Percentiles rank a stretch among this genome's conserved stretches.
phyloP scores from a whole-genome alignment of 768 basidiomycete species.

The Boletus sensibilis region DNA sequence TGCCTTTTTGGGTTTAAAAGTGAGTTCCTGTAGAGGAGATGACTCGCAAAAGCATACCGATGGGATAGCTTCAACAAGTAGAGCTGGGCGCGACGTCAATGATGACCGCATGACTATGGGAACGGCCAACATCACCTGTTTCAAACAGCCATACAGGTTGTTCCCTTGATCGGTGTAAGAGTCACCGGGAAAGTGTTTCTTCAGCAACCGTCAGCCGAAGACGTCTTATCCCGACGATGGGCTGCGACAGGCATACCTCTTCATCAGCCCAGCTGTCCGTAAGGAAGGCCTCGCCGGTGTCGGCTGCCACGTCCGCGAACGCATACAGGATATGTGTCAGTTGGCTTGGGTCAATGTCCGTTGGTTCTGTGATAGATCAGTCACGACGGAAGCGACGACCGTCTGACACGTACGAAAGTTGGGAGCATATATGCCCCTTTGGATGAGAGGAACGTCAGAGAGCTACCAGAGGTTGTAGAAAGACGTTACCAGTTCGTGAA shows the following conservation, averaged over 20 bases:
- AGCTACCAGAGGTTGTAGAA: background rate
- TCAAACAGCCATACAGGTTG: slow-evolving; percentile 79
- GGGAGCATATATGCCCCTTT: slow-evolving; percentile 58
- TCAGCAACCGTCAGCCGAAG: slow-evolving; percentile 7
- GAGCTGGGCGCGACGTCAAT: slow-evolving; percentile 22
- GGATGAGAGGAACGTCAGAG: slow-evolving; percentile 1
- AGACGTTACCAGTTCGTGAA: slow-evolving; percentile 36
- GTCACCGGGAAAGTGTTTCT: slow-evolving; percentile 74
- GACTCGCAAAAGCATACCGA: slow-evolving; percentile 30
- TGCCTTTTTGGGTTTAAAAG: slow-evolving; percentile 28
- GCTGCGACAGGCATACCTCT: slow-evolving; percentile 39
- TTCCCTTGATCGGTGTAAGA: slow-evolving; percentile 73
- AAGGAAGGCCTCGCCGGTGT: slow-evolving; percentile 59
- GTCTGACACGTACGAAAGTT: slow-evolving; percentile 52
- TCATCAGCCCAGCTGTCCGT: slow-evolving; percentile 77
- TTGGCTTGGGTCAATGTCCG: slow-evolving; percentile 53
- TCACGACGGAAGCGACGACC: background rate
- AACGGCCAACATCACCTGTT: slow-evolving; percentile 52
- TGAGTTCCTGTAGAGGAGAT: background rate
- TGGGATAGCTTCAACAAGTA: slow-evolving; percentile 60
- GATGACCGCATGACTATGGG: background rate
- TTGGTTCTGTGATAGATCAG: slow-evolving; percentile 49
- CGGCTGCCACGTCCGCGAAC: slow-evolving; percentile 69
- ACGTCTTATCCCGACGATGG: background rate
- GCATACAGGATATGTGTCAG: slow-evolving; percentile 80